Evolutionary conservation across 495 filamentous ascomycete genomes (phyloP).

Genomic region (Hypoxylon subgilvum): DNA sequence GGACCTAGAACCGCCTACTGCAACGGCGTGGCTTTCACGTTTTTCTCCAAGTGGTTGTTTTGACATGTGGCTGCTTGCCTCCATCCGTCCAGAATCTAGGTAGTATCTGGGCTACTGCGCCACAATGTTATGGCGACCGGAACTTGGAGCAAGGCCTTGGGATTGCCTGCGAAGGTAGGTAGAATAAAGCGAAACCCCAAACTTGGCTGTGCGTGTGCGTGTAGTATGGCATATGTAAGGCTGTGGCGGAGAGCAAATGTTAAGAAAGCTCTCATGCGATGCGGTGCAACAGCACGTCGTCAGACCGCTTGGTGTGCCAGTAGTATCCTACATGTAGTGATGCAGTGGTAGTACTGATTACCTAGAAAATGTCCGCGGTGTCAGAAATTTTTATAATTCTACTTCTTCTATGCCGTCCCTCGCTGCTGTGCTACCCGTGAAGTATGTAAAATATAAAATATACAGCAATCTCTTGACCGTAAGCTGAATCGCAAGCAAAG

Average conservation of each 20-base stretch:
- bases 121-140: conserved; percentile 1
- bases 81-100: too few species aligned
- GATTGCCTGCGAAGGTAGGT: too few species aligned
- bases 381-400: background rate
- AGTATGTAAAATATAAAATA: too few species aligned
- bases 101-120: too few species aligned
- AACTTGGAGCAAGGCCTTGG: too few species aligned
- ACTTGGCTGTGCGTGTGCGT: background rate
- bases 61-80: conserved; percentile 5
- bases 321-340: too few species aligned
- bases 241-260: conserved; percentile 26
- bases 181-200: background rate
- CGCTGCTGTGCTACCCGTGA: too few species aligned
- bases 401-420: too few species aligned
- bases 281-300: conserved; percentile 8
- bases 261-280: conserved; percentile 7
- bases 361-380: background rate
- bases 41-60: conserved; percentile 6
- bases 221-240: conserved; percentile 7
- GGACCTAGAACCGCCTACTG: background rate
- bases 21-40: conserved; percentile 15
- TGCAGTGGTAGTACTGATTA: background rate
- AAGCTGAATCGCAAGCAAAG: too few species aligned
- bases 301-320: too few species aligned
- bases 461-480: too few species aligned